Evolutionary conservation across 108 stramenopile genomes (phyloP).

Genomic region (Skeletonema grethae): DNA sequence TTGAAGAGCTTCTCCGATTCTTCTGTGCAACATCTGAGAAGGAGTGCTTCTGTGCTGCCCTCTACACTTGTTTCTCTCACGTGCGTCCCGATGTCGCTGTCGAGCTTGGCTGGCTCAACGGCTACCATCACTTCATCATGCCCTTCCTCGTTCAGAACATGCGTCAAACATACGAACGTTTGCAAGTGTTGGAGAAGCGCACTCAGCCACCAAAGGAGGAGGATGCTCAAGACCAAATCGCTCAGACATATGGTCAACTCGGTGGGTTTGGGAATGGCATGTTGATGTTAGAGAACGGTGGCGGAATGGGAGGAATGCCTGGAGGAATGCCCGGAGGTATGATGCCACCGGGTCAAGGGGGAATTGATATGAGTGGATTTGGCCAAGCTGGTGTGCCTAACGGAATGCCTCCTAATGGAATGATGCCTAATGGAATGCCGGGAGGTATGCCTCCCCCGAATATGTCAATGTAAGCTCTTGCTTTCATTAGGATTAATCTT

Average conservation of each 20-base stretch:
- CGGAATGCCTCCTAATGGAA: slow-evolving; percentile 17
- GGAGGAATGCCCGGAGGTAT: slow-evolving; percentile 20
- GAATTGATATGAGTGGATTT: slow-evolving; percentile 3
- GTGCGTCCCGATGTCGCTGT: slow-evolving; percentile 97
- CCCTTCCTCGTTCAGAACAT: slow-evolving; percentile 98
- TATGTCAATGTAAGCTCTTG: slow-evolving; percentile 12
- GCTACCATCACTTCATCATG: slow-evolving; percentile 97
- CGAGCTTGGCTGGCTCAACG: slow-evolving; percentile 99
- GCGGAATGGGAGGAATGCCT: slow-evolving; percentile 26
- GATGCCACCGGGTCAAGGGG: slow-evolving; percentile 19
- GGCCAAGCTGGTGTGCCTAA: slow-evolving; percentile 40
- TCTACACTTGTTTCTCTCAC: slow-evolving; percentile 98
- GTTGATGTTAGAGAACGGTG: slow-evolving; percentile 81
- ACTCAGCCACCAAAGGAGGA: slow-evolving; percentile 91
- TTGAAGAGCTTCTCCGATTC: slow-evolving; percentile 96
- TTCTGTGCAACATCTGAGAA: slow-evolving; percentile 98
- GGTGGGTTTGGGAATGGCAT: slow-evolving; percentile 72
- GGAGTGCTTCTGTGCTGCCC: slow-evolving; percentile 96
- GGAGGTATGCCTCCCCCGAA: slow-evolving; percentile 19
- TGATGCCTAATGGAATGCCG: slow-evolving; percentile 49
- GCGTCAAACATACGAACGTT: slow-evolving; percentile 83
- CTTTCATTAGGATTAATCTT: slow-evolving; percentile 6
- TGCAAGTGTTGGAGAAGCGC: slow-evolving; percentile 90
- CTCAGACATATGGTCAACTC: slow-evolving; percentile 79
- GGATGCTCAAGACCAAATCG: slow-evolving; percentile 74